Percentiles rank a stretch among this genome's conserved stretches.
phyloP scores from a whole-genome alignment of 1,284 basidiomycete species.

The Stygiomarasmius scandens region DNA sequence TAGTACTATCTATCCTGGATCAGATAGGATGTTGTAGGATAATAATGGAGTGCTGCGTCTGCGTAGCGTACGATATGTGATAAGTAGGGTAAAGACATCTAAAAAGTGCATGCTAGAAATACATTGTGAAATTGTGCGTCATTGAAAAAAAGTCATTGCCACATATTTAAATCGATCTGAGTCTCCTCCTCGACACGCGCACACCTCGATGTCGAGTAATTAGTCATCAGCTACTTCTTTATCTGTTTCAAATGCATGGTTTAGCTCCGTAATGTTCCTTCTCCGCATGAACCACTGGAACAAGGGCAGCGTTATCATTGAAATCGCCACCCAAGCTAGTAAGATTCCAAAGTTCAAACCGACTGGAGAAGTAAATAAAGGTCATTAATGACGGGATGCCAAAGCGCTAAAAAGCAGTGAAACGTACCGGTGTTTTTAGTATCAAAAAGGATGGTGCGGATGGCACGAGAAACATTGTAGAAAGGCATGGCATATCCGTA shows the following conservation, averaged over 20 bases:
- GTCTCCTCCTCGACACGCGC: no score
- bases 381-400: neutral
- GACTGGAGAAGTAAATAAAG: constrained; percentile 36
- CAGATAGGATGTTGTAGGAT: no score
- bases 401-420: neutral
- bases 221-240: constrained; percentile 9
- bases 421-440: constrained; percentile 62
- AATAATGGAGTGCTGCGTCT: no score
- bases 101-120: no score
- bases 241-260: constrained; percentile 9
- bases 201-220: no score
- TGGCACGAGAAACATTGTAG: constrained; percentile 65
- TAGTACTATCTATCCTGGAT: no score
- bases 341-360: constrained; percentile 63
- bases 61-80: no score
- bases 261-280: constrained; percentile 22
- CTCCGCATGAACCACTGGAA: constrained; percentile 45
- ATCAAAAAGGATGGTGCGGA: constrained; percentile 68
- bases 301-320: constrained; percentile 51
- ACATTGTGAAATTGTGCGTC: no score
- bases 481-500: constrained; percentile 75
- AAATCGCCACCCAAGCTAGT: constrained; percentile 55
- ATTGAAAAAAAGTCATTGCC: no score
- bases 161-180: no score
- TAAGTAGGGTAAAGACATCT: no score